Evolutionary conservation across 139 green algal species (phyloP), one percentile per base, ranked within the genome.

Genomic region (Ostreobium quekettii): DNA sequence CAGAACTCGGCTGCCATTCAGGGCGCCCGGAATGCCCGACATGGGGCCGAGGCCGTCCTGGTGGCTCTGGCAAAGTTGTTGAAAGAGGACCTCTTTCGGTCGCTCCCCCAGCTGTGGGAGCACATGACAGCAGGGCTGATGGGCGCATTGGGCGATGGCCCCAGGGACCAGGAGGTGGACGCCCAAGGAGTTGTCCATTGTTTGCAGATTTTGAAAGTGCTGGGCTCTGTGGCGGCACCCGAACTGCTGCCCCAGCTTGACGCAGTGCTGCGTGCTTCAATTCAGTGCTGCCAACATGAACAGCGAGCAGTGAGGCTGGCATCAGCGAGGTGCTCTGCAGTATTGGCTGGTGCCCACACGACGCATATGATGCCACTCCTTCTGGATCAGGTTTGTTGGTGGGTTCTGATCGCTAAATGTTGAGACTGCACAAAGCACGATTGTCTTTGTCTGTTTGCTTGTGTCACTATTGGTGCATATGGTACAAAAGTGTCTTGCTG

Each of bases 41-140:
- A 82, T 30, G 92, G 91, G 8, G 89, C 84, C 0, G 86, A 93
- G 60, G 73, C 78, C 0, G 80, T 83, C 22, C 75, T 96, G 4
- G 64, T 47, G 1, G 74, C 71, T n/a, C 58, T 91, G 26, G 82
- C 69, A 0, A 28, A 2, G 19, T 48, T 39, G 7, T 83, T 90
- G 58, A 83, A 78, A 2, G 6, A 37, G 0, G n/a, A 1, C 0
- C 70, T 97, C 39, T 82, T 86, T 31, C 11, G 42, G 19, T 47
- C 56, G 30, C 71, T 95, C 63, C 89, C 87, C 0, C 58, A 59
- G 19, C 68, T 97, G 36, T 94, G 87, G 85, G 67, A 77, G 32
- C 60, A 78, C 0, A 75, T 87, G 59, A 36, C 81, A 1, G 82
- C 59, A 2, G 59, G 81, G 8, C 63, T 95, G 72, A 62, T 1